These are phyloP conservation scores for Linum lewisii DNA, from an alignment of 345 rosid species.

Conservation along the genomic window DNA sequence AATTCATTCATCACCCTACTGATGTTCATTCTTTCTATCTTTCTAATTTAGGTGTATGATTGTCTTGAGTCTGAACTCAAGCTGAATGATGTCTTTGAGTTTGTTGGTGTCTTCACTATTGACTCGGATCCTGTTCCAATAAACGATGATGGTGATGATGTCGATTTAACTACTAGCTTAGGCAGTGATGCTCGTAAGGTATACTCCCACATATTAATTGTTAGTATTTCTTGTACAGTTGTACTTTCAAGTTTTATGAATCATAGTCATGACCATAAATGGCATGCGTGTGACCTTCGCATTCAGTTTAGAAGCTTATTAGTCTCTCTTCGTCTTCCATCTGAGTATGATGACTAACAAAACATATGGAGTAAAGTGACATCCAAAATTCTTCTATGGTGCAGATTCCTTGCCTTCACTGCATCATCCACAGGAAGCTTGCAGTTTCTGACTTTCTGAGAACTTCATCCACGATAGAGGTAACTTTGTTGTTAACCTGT, in stretches of 20 bases:
- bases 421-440: constrained; percentile 75
- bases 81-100: constrained; percentile 85
- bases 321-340: too few species aligned
- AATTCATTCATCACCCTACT: not conserved
- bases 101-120: constrained; percentile 62
- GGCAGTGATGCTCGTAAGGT: constrained; percentile 58
- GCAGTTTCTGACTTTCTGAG: constrained; percentile 46
- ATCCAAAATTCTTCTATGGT: constrained; percentile 5
- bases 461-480: constrained; percentile 47
- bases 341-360: too few species aligned
- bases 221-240: not conserved
- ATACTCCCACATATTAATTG: not conserved
- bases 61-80: constrained; percentile 67
- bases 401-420: constrained; percentile 85
- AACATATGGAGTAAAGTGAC: not conserved
- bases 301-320: too few species aligned
- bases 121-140: constrained; percentile 36
- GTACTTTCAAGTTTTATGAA: not conserved
- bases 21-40: constrained; percentile 6
- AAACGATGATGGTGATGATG: constrained; percentile 33
- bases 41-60: constrained; percentile 55
- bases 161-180: constrained; percentile 24
- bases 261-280: not conserved
- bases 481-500: constrained; percentile 8
- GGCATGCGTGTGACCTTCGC: not conserved